phyloP scores from a whole-genome alignment of 768 basidiomycete genomes.

The Agaricus sinodeliciosus region DNA sequence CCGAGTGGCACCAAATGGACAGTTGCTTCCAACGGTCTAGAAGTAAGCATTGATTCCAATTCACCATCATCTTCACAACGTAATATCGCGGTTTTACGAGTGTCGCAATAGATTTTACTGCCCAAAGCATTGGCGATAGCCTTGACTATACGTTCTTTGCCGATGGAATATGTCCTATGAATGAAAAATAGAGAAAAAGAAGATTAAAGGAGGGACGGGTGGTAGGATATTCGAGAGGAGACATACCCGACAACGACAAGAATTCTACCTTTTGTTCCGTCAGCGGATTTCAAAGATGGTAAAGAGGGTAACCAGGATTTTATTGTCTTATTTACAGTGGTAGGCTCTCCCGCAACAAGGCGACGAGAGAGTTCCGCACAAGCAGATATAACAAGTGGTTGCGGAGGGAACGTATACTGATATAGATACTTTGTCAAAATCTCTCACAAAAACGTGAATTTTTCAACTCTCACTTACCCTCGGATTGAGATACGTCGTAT shows the following conservation, averaged over 20 bases:
- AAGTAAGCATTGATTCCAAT: slow-evolving; percentile 68
- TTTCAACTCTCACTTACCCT: slow-evolving; percentile 35
- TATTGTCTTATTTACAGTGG: slow-evolving; percentile 30
- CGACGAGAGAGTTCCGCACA: slow-evolving; percentile 78
- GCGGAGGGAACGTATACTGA: slow-evolving; percentile 91
- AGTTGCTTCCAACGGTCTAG: slow-evolving; percentile 65
- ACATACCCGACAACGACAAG: slow-evolving; percentile 71
- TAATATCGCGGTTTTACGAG: slow-evolving; percentile 75
- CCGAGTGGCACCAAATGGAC: slow-evolving; percentile 85
- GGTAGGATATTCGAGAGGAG: not conserved
- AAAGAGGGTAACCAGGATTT: slow-evolving; percentile 44
- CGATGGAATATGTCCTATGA: slow-evolving; percentile 87
- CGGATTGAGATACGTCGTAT: slow-evolving; percentile 93
- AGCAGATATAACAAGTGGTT: slow-evolving; percentile 88
- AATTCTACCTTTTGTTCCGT: slow-evolving; percentile 26
- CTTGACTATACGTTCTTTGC: slow-evolving; percentile 97
- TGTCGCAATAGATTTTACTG: slow-evolving; percentile 85
- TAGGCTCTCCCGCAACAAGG: slow-evolving; percentile 38
- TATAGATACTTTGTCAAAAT: not conserved
- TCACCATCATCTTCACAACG: slow-evolving; percentile 83
- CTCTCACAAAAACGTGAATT: not conserved
- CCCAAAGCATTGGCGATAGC: slow-evolving; percentile 80
- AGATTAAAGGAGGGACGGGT: not conserved
- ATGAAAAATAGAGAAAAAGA: not conserved
- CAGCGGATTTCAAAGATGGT: slow-evolving; percentile 20